Conservation (phyloP, 495 filamentous ascomycete species). For the Trichoderma virens region DNA sequence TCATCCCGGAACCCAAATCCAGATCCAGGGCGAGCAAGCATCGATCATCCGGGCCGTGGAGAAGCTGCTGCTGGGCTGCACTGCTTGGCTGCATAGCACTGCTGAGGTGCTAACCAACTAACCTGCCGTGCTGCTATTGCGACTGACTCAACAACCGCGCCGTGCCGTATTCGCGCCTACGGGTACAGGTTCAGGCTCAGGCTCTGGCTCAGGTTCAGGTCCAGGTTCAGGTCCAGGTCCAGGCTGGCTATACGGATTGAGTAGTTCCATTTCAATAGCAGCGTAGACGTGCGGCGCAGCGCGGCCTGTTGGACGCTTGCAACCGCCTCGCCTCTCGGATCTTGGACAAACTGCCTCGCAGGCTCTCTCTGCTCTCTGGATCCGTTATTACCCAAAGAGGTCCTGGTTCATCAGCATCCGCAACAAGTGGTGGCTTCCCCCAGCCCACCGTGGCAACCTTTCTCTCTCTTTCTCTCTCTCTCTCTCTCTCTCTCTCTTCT, state of each 20-base stretch:
- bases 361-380: background rate
- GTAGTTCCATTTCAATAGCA: background rate
- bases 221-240: background rate
- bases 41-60: background rate
- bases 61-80: background rate
- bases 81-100: no score
- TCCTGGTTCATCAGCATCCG: background rate
- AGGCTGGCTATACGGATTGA: background rate
- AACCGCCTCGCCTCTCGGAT: background rate
- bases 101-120: no score
- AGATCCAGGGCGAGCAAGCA: background rate
- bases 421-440: conserved; percentile 1
- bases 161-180: no score
- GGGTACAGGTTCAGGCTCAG: no score
- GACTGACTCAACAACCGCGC: no score
- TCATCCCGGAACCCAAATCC: background rate
- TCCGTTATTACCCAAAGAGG: no score
- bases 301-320: background rate
- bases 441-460: conserved; percentile 8
- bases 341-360: background rate
- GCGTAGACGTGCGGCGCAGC: conserved; percentile 7
- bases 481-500: no score
- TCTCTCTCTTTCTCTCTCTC: no score
- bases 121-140: no score
- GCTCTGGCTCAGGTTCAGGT: background rate